Base-by-base conservation (phyloP, 169 alveolate species). In the Plasmodium knowlesi region DNA sequence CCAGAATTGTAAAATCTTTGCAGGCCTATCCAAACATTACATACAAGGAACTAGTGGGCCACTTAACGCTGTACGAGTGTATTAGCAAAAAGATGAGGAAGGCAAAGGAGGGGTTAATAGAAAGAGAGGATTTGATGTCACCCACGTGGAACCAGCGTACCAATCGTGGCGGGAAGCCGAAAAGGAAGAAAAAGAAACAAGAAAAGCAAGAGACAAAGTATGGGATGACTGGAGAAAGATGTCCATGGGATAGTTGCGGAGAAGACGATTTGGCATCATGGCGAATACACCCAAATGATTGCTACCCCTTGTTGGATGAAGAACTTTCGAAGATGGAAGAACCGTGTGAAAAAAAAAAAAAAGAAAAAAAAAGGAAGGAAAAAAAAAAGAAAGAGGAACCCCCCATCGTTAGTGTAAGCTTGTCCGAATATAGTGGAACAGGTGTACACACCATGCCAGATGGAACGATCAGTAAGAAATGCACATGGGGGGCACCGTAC, bases 401-500 rank as follows among this genome's bases (percentile, higher is more conserved):
- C 22, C 30, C 61, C 22, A 74, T 28, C 4, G 25, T 14, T 5
- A 82, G 72, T 22, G 14, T 82, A 12, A 82, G 72, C 72, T 57
- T 82, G 41, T 82, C 90, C 10, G 81, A 82, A 57, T 54, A 37
- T 30, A 82, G 43, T 37, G 90, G 90, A n/a, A 82, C 90, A 9
- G 90, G 90, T 30, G 39, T 82, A 3, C 72, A 82, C 41, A 82
- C 37, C 34, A 46, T 82, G 90, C 90, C 90, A 25, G 90, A 82
- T 82, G 90, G 90, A 53, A 37, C 53, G 0, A 12, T 16, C 34
- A 82, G 90, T 41, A 82, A 82, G 41, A 82, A n/a, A 22, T 82
- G 90, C 72, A 53, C 79, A 9, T 82, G 90, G 90, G 90, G 90
- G 19, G 90, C 90, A 82, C 67, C 90, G 14, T 82, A 82, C 71